These are phyloP conservation scores for Ocimum tenuiflorum DNA, from an alignment of 257 asterid species.

Conservation along the genomic window DNA sequence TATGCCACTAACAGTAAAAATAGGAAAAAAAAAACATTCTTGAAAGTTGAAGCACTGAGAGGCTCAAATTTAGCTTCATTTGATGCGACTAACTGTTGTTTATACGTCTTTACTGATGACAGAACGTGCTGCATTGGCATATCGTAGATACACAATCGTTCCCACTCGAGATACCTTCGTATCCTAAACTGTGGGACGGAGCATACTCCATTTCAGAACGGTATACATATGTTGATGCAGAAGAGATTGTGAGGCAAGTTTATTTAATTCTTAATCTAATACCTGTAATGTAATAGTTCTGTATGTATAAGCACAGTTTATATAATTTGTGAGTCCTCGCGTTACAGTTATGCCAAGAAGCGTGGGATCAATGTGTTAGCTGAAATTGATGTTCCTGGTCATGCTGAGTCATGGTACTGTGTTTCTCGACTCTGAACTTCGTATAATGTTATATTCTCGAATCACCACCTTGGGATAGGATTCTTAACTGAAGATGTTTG, in stretches of 20 bases:
- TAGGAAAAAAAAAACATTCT: no score
- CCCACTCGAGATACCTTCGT: conserved; percentile 86
- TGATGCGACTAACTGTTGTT: conserved; percentile 3
- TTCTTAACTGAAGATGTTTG: background rate
- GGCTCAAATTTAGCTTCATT: no score
- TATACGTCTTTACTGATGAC: conserved; percentile 2
- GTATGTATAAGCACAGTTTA: background rate
- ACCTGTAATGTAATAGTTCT: background rate
- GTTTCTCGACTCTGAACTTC: background rate
- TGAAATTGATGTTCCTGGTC: conserved; percentile 91
- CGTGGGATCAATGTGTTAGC: conserved; percentile 90
- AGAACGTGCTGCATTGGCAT: conserved; percentile 99
- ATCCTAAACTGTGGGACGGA: conserved; percentile 82
- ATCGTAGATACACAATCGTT: conserved; percentile 90
- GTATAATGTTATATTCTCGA: no score
- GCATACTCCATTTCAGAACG: conserved; percentile 63
- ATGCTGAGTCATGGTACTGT: conserved; percentile 77
- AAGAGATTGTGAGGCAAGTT: conserved; percentile 73
- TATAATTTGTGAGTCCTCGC: background rate
- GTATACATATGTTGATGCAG: conserved; percentile 68
- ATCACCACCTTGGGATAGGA: background rate
- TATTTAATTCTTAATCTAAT: background rate
- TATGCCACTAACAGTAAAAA: background rate
- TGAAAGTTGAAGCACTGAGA: no score
- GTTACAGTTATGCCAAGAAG: conserved; percentile 65